Evolutionary conservation across 306 rosid genomes (phyloP), one percentile per base, ranked within the genome.

Genomic region (Pyrus pyrifolia): DNA sequence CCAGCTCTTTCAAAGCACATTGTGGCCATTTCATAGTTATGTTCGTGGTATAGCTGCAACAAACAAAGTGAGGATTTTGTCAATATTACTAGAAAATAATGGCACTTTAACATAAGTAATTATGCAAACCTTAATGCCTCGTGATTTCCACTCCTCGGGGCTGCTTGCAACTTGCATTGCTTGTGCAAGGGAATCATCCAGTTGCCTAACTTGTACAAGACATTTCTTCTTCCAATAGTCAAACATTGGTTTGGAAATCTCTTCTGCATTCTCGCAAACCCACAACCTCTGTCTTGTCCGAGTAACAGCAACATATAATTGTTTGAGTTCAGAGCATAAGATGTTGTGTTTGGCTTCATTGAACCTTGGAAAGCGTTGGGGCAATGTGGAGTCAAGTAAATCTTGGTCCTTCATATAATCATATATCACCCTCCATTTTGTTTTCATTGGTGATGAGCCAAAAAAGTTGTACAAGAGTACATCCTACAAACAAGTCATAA

Each of bases 121-220:
- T 10, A 58, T 19, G 31, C 79, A 42, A 76, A 90, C 96, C 97
- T 92, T 90, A 58, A 84, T 81, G 74, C 97, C 97, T 35, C 91
- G 90, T 15, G 87, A 76, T 67, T 73, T 88, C 96, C 96, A 92
- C 79, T 90, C 97, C 81, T 84, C 90, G 15, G 87, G 86, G 60
- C 79, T 92, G 78, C 97, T 89, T 29, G 93, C 91, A 75, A 85
- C 91, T 85, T 85, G 87, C 93, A 92, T 92, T 29, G 89, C 87
- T 57, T 88, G 91, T 55, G 87, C 93, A 52, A 90, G 91, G 3
- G 96, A 92, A 76, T 81, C 93, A 63, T 88, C 93, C 80, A 92
- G 63, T 71, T 87, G 77, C 77, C 81, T 85, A 49, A 83, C 83
- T 75, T 90, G 97, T 22, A 92, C 96, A 6, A 61, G 67, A 27